Percentiles rank a stretch among this genome's conserved stretches.
These are phyloP conservation scores for Talaromyces sp. DNA, from an alignment of 2,329 filamentous ascomycete species.

Conservation along the genomic window DNA sequence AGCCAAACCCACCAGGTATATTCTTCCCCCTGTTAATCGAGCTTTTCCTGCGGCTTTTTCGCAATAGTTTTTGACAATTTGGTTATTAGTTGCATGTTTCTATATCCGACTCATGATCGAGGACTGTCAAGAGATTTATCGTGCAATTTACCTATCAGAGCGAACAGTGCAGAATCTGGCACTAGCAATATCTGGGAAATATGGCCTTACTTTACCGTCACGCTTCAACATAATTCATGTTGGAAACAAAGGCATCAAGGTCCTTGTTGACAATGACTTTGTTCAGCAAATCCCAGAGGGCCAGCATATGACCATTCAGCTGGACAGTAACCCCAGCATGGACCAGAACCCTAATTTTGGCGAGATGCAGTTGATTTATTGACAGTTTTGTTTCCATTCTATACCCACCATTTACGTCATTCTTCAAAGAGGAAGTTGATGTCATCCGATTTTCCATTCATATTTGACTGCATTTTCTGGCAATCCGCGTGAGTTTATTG, in stretches of 20 bases:
- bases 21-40: too few species aligned
- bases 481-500: too few species aligned
- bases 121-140: conserved; percentile 64
- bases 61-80: too few species aligned
- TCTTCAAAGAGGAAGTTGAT: too few species aligned
- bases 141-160: conserved; percentile 78
- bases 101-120: conserved; percentile 65
- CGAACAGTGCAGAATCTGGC: conserved; percentile 73
- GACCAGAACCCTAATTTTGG: neutral
- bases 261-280: conserved; percentile 85
- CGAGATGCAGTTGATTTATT: neutral
- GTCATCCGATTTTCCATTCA: too few species aligned
- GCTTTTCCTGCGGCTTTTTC: too few species aligned
- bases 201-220: conserved; percentile 69
- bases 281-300: conserved; percentile 78
- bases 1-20: neutral
- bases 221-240: conserved; percentile 71
- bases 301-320: conserved; percentile 70
- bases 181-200: conserved; percentile 70
- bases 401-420: too few species aligned
- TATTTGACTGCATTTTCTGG: too few species aligned
- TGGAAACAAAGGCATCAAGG: conserved; percentile 70
- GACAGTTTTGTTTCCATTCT: too few species aligned
- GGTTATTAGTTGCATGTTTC: conserved; percentile 72
- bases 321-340: neutral